Evolutionary conservation across 169 alveolate species (phyloP).

Genomic region (Theileria equi): DNA sequence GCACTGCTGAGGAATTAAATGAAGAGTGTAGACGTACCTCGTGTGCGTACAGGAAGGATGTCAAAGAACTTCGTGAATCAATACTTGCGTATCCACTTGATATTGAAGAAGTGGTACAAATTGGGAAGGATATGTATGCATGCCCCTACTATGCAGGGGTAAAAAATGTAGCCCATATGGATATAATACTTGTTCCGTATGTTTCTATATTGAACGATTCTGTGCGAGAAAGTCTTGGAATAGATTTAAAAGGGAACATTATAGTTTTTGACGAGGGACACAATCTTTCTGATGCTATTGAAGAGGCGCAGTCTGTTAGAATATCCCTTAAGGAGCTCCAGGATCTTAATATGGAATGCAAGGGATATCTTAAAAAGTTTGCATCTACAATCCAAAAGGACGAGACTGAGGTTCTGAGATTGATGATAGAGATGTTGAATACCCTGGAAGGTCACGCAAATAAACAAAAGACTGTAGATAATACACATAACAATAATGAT

Average conservation of each 20-base stretch:
- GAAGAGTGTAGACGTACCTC: conserved; percentile 70
- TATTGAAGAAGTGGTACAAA: conserved; percentile 77
- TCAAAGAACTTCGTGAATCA: conserved; percentile 61
- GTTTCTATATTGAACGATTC: conserved; percentile 82
- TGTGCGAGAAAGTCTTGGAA: conserved; percentile 71
- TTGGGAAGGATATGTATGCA: conserved; percentile 54
- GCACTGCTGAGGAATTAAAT: conserved; percentile 70
- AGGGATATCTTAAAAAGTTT: conserved; percentile 21
- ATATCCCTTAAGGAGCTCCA: conserved; percentile 16
- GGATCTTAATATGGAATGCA: conserved; percentile 10
- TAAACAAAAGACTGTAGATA: too few species aligned
- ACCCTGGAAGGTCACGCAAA: too few species aligned
- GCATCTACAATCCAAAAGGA: background rate
- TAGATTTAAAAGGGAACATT: conserved; percentile 77
- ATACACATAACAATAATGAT: background rate
- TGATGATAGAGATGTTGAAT: background rate
- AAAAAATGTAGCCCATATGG: conserved; percentile 73
- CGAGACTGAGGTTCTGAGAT: background rate
- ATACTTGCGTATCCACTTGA: conserved; percentile 77
- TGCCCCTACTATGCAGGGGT: conserved; percentile 90
- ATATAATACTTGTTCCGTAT: conserved; percentile 87
- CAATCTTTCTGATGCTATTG: conserved; percentile 77
- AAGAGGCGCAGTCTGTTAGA: conserved; percentile 39
- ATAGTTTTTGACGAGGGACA: conserved; percentile 94
- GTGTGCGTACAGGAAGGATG: conserved; percentile 73